These are phyloP conservation scores for Tulasnella calospora DNA, from an alignment of 768 basidiomycete species.

Conservation along the genomic window DNA sequence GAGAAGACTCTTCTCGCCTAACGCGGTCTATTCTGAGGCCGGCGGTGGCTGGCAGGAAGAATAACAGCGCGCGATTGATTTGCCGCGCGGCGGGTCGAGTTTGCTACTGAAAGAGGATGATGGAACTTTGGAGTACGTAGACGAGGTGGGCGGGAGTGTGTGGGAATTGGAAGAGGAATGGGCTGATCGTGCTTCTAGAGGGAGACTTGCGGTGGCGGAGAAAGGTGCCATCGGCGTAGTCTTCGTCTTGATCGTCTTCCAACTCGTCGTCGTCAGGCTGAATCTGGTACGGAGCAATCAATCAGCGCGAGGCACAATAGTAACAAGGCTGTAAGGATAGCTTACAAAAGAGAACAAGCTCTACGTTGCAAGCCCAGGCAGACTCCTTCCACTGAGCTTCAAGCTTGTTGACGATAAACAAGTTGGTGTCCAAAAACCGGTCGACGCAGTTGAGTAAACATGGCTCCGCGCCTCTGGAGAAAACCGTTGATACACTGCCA, in stretches of 20 bases:
- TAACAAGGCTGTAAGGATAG: too few species aligned
- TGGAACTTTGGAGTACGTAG: background rate
- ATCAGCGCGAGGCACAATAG: background rate
- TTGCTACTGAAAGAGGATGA: conserved; percentile 4
- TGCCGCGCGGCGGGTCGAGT: background rate
- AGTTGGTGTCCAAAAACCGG: conserved; percentile 80
- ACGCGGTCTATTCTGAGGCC: conserved; percentile 1
- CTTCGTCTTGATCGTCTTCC: background rate
- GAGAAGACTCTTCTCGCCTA: background rate
- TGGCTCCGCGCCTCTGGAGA: conserved; percentile 70
- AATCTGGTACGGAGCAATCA: background rate
- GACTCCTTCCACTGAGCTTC: conserved; percentile 19
- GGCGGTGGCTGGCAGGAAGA: conserved; percentile 10
- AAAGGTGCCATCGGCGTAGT: conserved; percentile 9
- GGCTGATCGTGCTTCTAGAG: background rate
- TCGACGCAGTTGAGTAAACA: conserved; percentile 90
- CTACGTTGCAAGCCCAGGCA: background rate
- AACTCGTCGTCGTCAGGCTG: background rate
- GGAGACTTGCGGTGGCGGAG: background rate
- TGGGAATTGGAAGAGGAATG: conserved; percentile 16
- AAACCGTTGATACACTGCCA: conserved; percentile 67
- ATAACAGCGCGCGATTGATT: conserved; percentile 6
- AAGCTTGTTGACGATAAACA: conserved; percentile 67
- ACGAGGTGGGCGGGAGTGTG: conserved; percentile 16
- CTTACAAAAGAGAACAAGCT: background rate